Evolutionary conservation across 257 asterid genomes (phyloP).

Genomic region (Plantago elongata): DNA sequence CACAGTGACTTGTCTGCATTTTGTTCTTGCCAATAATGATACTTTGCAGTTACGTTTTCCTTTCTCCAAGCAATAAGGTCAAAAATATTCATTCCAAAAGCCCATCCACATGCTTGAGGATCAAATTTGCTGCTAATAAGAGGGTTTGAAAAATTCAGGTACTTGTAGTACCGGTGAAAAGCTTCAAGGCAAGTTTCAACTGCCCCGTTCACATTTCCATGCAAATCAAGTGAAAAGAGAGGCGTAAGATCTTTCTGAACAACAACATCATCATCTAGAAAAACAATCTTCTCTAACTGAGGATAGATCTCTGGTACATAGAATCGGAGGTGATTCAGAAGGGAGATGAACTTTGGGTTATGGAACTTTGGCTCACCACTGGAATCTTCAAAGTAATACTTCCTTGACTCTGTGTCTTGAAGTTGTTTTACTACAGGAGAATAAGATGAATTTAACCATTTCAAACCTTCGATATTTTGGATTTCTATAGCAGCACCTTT

Average conservation of each 20-base stretch:
- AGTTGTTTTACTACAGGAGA: conserved; percentile 61
- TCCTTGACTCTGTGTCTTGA: conserved; percentile 24
- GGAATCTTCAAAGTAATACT: conserved; percentile 37
- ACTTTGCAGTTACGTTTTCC: conserved; percentile 58
- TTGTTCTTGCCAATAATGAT: conserved; percentile 69
- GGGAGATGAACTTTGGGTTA: conserved; percentile 53
- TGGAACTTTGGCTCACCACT: conserved; percentile 45
- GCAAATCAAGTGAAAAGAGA: conserved; percentile 75
- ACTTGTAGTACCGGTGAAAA: conserved; percentile 71
- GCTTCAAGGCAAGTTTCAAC: conserved; percentile 93
- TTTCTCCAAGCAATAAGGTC: conserved; percentile 80
- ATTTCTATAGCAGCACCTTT: conserved; percentile 71
- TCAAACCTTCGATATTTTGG: conserved; percentile 60
- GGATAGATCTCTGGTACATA: conserved; percentile 84
- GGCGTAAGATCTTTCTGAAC: conserved; percentile 84
- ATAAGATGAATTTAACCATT: conserved; percentile 69
- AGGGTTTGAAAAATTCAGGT: conserved; percentile 79
- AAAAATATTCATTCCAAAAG: conserved; percentile 81
- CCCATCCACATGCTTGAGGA: conserved; percentile 96
- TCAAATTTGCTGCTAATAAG: conserved; percentile 74
- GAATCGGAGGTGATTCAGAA: conserved; percentile 72
- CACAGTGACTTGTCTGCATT: conserved; percentile 58
- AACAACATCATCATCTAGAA: conserved; percentile 79
- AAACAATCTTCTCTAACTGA: conserved; percentile 73
- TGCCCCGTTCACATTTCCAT: conserved; percentile 85